These are phyloP conservation scores for Antrodiella citrinella DNA, from an alignment of 768 basidiomycete genomes.

Conservation along the genomic window DNA sequence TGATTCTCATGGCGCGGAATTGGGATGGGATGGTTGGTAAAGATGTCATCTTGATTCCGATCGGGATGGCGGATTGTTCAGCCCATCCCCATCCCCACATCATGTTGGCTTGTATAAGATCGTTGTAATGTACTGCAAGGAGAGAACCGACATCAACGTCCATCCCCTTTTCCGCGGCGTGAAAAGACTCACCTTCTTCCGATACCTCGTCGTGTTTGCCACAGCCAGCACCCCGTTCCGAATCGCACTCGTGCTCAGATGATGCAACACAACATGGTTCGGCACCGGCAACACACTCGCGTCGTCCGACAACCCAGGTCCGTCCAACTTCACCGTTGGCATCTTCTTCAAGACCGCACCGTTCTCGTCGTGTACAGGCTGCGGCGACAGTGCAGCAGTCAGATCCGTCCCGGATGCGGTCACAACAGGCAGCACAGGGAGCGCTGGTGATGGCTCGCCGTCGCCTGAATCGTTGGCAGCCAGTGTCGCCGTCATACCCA, in stretches of 20 bases:
- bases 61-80: neutral
- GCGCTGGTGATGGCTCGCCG: conserved; percentile 10
- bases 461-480: conserved; percentile 9
- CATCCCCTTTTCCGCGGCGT: neutral
- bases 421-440: conserved; percentile 21
- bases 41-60: neutral
- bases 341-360: conserved; percentile 5
- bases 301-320: conserved; percentile 64
- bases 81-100: too few relatives aligned
- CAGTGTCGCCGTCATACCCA: conserved; percentile 18
- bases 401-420: conserved; percentile 26
- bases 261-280: conserved; percentile 89
- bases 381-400: conserved; percentile 14
- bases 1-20: too few relatives aligned
- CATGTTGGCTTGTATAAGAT: conserved; percentile 73
- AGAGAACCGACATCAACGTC: conserved; percentile 10
- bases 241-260: conserved; percentile 93
- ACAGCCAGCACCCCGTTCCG: conserved; percentile 90
- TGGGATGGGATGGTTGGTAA: too few relatives aligned
- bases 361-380: conserved; percentile 10
- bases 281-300: conserved; percentile 88
- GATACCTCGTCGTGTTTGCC: conserved; percentile 84
- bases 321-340: conserved; percentile 20
- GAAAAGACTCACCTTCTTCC: conserved; percentile 64
- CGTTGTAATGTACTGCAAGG: conserved; percentile 69